A percentile compares a stretch with the other conserved stretches of the same genome.
phyloP scores from a whole-genome alignment of 805 yeast species.

The Starmerella lactis-condensi region DNA sequence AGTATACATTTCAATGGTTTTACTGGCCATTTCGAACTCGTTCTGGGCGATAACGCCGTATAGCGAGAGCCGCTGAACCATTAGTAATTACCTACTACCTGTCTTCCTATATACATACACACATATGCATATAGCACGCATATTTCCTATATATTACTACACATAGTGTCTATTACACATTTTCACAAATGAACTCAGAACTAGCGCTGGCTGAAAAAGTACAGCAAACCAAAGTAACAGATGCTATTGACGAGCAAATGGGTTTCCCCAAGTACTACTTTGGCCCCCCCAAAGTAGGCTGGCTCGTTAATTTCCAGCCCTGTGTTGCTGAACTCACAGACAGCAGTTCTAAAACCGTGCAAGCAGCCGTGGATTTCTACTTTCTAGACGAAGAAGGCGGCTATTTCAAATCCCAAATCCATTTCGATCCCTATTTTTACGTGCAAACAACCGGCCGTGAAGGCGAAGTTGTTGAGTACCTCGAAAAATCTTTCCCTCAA shows the following conservation, averaged over 20 bases:
- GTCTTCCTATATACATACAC: neutral
- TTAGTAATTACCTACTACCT: too few species aligned
- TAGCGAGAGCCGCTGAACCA: too few species aligned
- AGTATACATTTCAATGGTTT: too few species aligned
- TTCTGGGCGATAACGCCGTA: too few species aligned
- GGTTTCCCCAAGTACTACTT: constrained; percentile 68
- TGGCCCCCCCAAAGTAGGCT: constrained; percentile 60
- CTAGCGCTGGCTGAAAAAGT: neutral
- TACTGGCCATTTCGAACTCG: too few species aligned
- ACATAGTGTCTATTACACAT: too few species aligned
- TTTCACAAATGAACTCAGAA: too few species aligned
- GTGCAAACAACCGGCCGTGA: constrained; percentile 39
- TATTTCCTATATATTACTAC: too few species aligned
- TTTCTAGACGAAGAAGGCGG: constrained; percentile 95
- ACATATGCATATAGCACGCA: neutral
- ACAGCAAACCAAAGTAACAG: constrained; percentile 20
- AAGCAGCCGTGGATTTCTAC: constrained; percentile 86
- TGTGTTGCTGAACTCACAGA: constrained; percentile 27
- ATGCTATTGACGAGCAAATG: constrained; percentile 59
- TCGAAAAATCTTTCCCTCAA: constrained; percentile 48
- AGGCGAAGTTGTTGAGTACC: constrained; percentile 68
- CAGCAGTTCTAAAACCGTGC: constrained; percentile 19
- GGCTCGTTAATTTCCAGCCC: constrained; percentile 90
- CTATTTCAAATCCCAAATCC: constrained; percentile 67
- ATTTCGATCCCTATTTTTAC: constrained; percentile 73